A percentile compares a stretch with the other conserved stretches of the same genome.
Evolutionary conservation across 2,329 filamentous ascomycete genomes (phyloP).

Genomic region (Thelonectria olida): DNA sequence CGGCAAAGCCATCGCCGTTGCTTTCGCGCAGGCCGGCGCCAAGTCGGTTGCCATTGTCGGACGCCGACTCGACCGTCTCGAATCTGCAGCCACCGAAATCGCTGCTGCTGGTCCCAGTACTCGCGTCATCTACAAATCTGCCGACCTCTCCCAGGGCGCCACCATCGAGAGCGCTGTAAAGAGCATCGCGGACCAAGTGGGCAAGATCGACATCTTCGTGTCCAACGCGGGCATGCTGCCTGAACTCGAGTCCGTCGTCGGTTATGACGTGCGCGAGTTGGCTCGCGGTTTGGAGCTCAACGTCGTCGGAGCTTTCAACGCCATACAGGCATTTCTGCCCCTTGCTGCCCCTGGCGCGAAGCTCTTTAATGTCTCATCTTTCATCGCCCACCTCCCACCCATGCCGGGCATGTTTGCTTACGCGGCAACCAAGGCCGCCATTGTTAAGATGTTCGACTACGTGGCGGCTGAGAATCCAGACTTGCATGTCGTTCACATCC

Average conservation of each 20-base stretch:
- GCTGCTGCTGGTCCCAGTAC: conserved; percentile 54
- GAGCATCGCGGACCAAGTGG: neutral
- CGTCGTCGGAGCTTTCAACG: conserved; percentile 35
- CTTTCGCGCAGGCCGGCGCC: conserved; percentile 57
- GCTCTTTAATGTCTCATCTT: conserved; percentile 34
- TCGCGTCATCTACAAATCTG: conserved; percentile 38
- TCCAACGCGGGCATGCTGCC: conserved; percentile 25
- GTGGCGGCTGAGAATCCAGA: conserved; percentile 47
- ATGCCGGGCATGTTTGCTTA: conserved; percentile 41
- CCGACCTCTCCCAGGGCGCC: conserved; percentile 38
- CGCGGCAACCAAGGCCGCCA: conserved; percentile 46
- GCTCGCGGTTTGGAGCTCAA: conserved; percentile 33
- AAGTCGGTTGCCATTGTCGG: conserved; percentile 50
- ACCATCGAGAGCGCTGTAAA: conserved; percentile 4
- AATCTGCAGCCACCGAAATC: conserved; percentile 34
- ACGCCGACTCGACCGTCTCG: conserved; percentile 43
- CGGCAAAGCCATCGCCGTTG: conserved; percentile 68
- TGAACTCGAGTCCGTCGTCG: neutral
- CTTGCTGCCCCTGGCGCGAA: conserved; percentile 24
- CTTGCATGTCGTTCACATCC: conserved; percentile 48
- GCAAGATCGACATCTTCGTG: conserved; percentile 31
- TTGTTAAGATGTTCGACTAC: conserved; percentile 46
- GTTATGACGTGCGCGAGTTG: conserved; percentile 17
- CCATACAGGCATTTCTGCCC: conserved; percentile 35
- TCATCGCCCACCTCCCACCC: conserved; percentile 28